Base-by-base conservation (phyloP, 371 early-diverging fungal genomes). In the Circinella umbellata region DNA sequence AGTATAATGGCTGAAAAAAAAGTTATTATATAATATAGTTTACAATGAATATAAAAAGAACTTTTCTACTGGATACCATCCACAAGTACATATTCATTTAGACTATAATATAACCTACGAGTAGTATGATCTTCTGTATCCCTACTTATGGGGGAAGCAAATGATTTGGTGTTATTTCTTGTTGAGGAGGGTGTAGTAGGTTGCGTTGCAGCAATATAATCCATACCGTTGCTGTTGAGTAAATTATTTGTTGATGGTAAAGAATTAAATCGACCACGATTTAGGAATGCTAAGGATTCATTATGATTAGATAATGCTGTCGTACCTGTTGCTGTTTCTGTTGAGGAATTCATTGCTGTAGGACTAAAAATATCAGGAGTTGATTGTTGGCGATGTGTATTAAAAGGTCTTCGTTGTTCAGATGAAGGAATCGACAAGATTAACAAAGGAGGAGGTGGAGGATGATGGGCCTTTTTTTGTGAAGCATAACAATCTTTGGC, bases 71-170 rank as follows among this genome's bases (percentile, higher is more conserved):
- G 60, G 6, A 47, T 49, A 67, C 65, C 66, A 27, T 67, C 67
- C n/a, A 71, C 67, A 27, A 66, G 55, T 14, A 66, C 71, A 54
- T 71, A 66, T 35, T 71, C 71, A 47, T 54, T 63, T 13, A 71
- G 47, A 54, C 36, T 71, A 51, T 71, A 67, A 54, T 72, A 72
- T 61, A 72, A 46, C 14, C 66, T 68, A 42, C 57, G 69, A 18
- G 49, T 37, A 20, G 20, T 57, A 47, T 27, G 27, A 27, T 27
- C 27, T 27, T 53, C 62, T 35, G 49, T 7, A 35, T 34, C 46
- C 8, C 15, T 51, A 15, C 51, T n/a, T 1, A 13, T 51, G 14
- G n/a, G 17, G n/a, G 7, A 51, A 51, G 8, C 51, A 51, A 51
- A 51, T n/a, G 8, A 15, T 51, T 51, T 51, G 1, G 17, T 15